These are phyloP conservation scores for Brettanomyces naardenensis DNA, from an alignment of 805 yeast species.

Conservation along the genomic window DNA sequence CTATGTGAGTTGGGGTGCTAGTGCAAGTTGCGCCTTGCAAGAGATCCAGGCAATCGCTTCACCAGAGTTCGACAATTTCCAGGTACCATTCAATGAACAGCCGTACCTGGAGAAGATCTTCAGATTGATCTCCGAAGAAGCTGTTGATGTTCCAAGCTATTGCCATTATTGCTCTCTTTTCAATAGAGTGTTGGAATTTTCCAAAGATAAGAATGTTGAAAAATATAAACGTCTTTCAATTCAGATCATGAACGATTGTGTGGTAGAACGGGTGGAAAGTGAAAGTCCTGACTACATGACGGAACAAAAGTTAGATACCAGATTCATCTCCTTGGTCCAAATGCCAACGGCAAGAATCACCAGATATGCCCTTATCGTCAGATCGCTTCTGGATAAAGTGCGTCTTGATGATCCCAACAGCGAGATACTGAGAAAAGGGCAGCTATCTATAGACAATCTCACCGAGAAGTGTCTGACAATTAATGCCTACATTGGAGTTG, in stretches of 20 bases:
- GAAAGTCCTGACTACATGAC: conserved; percentile 15
- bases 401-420: conserved; percentile 12
- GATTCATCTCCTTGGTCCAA: conserved; percentile 46
- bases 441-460: conserved; percentile 13
- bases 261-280: conserved; percentile 15
- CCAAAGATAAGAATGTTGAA: conserved; percentile 17
- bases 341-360: conserved; percentile 44
- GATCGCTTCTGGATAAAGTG: conserved; percentile 27
- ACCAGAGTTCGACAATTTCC: conserved; percentile 17
- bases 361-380: conserved; percentile 45
- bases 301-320: conserved; percentile 39
- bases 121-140: conserved; percentile 11
- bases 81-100: conserved; percentile 16
- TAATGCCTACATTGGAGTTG: conserved; percentile 15
- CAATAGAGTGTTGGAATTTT: conserved; percentile 15
- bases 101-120: conserved; percentile 13
- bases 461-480: conserved; percentile 15
- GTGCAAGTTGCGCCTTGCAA: conserved; percentile 4
- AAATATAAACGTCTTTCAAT: conserved; percentile 17
- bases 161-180: conserved; percentile 20
- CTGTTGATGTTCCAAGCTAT: conserved; percentile 19
- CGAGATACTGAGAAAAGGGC: conserved; percentile 17
- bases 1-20: conserved; percentile 16
- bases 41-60: conserved; percentile 12
- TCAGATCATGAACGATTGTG: conserved; percentile 19